Percentiles rank a stretch among this genome's conserved stretches.
Evolutionary conservation across 495 filamentous ascomycete genomes (phyloP).

Genomic region (Penicillium silybi): DNA sequence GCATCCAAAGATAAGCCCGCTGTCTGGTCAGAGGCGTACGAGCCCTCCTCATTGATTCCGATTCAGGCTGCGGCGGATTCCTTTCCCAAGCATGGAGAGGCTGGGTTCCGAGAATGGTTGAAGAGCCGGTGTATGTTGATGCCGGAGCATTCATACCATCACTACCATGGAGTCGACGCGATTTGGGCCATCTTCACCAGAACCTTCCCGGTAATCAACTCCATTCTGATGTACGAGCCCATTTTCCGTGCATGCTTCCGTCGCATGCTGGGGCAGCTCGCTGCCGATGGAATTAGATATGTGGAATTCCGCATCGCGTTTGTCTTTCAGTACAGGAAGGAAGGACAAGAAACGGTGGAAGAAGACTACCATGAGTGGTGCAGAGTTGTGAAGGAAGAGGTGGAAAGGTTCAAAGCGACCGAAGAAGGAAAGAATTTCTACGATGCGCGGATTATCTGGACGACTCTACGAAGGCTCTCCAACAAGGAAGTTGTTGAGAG

Average conservation of each 20-base stretch:
- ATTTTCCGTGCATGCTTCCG: constrained; percentile 76
- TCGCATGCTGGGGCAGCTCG: constrained; percentile 60
- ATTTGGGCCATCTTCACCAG: constrained; percentile 75
- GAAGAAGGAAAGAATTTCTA: constrained; percentile 72
- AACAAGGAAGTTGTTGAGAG: constrained; percentile 64
- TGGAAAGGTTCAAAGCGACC: constrained; percentile 68
- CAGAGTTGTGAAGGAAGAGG: constrained; percentile 67
- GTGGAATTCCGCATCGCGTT: constrained; percentile 67
- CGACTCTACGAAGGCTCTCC: constrained; percentile 57
- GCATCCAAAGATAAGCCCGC: constrained; percentile 21
- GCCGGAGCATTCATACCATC: constrained; percentile 66
- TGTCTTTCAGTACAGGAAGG: constrained; percentile 53
- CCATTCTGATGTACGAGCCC: constrained; percentile 83
- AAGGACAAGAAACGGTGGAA: constrained; percentile 57
- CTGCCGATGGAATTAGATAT: constrained; percentile 76
- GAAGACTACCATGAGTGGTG: constrained; percentile 62
- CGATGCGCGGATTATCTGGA: constrained; percentile 88
- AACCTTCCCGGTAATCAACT: constrained; percentile 65
- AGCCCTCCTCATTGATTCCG: constrained; percentile 49
- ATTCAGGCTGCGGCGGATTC: constrained; percentile 61
- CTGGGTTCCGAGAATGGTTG: constrained; percentile 77
- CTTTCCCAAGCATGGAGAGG: constrained; percentile 66
- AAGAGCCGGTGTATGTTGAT: constrained; percentile 65
- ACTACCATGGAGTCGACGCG: constrained; percentile 73
- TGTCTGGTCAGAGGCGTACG: constrained; percentile 65